Conservation (phyloP, 202 grass and related monocot species). For the Dendrocalamus latiflorus region DNA sequence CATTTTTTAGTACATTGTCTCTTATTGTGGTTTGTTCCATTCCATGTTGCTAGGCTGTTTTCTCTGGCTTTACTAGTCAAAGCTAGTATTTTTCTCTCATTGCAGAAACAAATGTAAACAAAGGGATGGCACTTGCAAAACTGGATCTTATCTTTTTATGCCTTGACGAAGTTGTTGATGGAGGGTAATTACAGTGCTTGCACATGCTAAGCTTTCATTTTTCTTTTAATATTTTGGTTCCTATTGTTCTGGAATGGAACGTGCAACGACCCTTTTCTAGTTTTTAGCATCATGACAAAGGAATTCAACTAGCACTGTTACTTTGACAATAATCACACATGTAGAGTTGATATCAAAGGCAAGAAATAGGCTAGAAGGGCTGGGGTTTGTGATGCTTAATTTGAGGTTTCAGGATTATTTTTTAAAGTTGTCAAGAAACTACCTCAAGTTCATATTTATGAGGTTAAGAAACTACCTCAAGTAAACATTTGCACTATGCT, state of each 20-base stretch:
- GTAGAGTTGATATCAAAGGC: not conserved
- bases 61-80: constrained; percentile 1
- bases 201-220: not conserved
- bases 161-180: constrained; percentile 64
- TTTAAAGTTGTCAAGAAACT: not conserved
- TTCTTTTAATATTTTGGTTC: not conserved
- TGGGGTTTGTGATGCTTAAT: not conserved
- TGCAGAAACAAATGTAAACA: constrained; percentile 52
- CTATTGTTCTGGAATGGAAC: not conserved
- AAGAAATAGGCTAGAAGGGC: not conserved
- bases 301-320: not conserved
- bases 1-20: not conserved
- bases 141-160: constrained; percentile 67
- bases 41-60: not conserved
- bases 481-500: no score
- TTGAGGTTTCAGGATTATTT: not conserved
- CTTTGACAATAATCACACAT: not conserved
- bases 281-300: not conserved
- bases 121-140: constrained; percentile 54
- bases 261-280: not conserved
- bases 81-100: constrained; percentile 10
- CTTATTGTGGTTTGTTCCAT: not conserved
- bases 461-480: no score
- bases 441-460: no score
- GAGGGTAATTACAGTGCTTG: constrained; percentile 42